These are phyloP conservation scores for Beauveria sp. DNA, from an alignment of 2,329 filamentous ascomycete genomes.

Conservation along the genomic window DNA sequence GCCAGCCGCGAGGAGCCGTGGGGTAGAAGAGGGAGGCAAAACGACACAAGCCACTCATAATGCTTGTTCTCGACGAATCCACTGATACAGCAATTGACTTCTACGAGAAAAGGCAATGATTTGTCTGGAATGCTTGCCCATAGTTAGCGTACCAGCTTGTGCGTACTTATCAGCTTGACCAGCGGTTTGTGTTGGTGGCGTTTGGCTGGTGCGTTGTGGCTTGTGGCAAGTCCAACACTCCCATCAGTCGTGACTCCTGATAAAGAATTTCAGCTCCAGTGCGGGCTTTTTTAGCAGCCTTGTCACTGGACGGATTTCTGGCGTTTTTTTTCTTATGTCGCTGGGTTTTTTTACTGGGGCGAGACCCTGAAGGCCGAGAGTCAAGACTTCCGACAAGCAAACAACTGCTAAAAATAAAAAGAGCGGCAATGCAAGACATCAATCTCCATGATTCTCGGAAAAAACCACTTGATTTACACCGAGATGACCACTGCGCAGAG, in stretches of 20 bases:
- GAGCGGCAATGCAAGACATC: background rate
- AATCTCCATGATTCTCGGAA: too few relatives aligned
- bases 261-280: background rate
- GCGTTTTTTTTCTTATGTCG: background rate
- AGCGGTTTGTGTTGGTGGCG: background rate
- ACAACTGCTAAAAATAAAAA: background rate
- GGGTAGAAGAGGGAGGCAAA: too few relatives aligned
- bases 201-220: background rate
- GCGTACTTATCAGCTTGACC: background rate
- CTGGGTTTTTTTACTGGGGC: background rate
- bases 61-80: too few relatives aligned
- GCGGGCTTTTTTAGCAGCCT: background rate
- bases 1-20: background rate
- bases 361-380: background rate
- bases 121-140: too few relatives aligned
- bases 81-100: too few relatives aligned
- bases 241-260: background rate
- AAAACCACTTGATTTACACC: too few relatives aligned
- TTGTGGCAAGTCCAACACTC: background rate
- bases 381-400: background rate
- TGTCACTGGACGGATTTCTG: background rate
- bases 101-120: too few relatives aligned
- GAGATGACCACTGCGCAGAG: background rate
- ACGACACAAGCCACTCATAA: too few relatives aligned
- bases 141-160: too few relatives aligned